A percentile compares a stretch with the other conserved stretches of the same genome.
Conservation (phyloP, 257 asterid species). For the Parsonsia alboflavescens region DNA sequence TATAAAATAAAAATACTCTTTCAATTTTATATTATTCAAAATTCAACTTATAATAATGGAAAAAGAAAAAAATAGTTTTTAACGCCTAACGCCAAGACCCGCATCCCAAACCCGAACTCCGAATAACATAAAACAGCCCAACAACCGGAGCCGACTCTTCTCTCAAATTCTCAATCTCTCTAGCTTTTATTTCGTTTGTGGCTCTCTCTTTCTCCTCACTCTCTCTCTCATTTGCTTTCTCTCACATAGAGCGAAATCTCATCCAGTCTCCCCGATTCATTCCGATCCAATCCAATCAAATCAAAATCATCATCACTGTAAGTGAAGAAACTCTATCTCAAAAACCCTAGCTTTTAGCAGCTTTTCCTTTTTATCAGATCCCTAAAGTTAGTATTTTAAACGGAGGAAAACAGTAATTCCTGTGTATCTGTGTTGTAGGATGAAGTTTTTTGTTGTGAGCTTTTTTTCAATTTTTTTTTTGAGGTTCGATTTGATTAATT, state of each 20-base stretch:
- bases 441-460: conserved; percentile 11
- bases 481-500: conserved; percentile 16
- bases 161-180: conserved; percentile 28
- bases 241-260: conserved; percentile 23
- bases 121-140: conserved; percentile 20
- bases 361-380: conserved; percentile 12
- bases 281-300: conserved; percentile 43
- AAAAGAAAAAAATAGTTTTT: background rate
- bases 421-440: conserved; percentile 5
- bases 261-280: conserved; percentile 33
- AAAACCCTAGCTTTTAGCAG: conserved; percentile 16
- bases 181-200: conserved; percentile 27
- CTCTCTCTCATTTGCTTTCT: conserved; percentile 20
- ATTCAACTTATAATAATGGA: too few species aligned
- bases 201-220: conserved; percentile 42
- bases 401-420: background rate
- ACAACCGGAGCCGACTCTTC: conserved; percentile 27
- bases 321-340: conserved; percentile 15
- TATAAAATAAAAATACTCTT: background rate
- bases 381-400: conserved; percentile 1
- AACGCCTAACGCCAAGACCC: background rate
- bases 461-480: background rate
- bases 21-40: too few species aligned
- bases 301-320: conserved; percentile 37
- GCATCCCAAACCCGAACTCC: background rate